Evolutionary conservation across 495 filamentous ascomycete species (phyloP).

Genomic region (Penicillium nucicola): DNA sequence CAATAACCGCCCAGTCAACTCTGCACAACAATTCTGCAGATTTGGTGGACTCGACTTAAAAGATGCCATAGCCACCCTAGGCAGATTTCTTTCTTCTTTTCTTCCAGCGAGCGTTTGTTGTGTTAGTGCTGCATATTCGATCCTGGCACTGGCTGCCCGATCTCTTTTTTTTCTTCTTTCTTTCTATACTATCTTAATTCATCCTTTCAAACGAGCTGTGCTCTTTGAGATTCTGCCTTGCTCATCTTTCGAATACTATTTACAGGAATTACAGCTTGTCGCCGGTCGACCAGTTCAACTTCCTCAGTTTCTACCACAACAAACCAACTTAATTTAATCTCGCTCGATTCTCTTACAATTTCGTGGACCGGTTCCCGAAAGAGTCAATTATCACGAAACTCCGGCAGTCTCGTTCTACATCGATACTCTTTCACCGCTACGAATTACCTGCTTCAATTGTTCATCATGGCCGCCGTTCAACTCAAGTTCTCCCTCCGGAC

Average conservation of each 20-base stretch:
- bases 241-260: constrained; percentile 33
- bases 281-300: constrained; percentile 48
- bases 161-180: constrained; percentile 40
- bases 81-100: constrained; percentile 48
- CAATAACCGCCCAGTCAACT: constrained; percentile 22
- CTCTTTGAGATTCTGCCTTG: constrained; percentile 38
- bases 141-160: constrained; percentile 49
- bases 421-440: constrained; percentile 19
- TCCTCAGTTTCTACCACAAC: constrained; percentile 22
- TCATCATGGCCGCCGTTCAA: constrained; percentile 80
- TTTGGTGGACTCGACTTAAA: constrained; percentile 20
- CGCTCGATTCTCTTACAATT: constrained; percentile 49
- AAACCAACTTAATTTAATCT: constrained; percentile 54
- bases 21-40: not conserved
- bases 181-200: constrained; percentile 32
- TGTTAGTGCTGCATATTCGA: constrained; percentile 57
- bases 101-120: constrained; percentile 75
- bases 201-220: constrained; percentile 41
- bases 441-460: constrained; percentile 27
- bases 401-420: constrained; percentile 20
- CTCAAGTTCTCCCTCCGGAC: constrained; percentile 90
- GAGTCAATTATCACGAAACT: constrained; percentile 15
- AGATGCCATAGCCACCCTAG: constrained; percentile 37
- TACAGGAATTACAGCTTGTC: constrained; percentile 33
- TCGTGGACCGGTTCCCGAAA: constrained; percentile 29